phyloP scores from a whole-genome alignment of 106 monocot species.

The Dactylorhiza incarnata region DNA sequence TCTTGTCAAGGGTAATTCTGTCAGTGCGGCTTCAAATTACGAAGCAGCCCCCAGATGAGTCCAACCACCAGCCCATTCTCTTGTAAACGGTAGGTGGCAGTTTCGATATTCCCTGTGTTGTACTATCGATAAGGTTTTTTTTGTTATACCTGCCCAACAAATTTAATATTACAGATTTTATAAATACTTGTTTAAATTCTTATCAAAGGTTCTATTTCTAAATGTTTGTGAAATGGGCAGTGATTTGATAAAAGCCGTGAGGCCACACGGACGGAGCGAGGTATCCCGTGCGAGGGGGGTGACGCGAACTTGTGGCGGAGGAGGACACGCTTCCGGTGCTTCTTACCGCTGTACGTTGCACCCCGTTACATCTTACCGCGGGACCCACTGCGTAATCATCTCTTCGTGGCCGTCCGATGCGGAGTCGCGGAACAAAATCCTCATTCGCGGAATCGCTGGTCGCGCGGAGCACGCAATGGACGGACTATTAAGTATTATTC shows the following conservation, averaged over 20 bases:
- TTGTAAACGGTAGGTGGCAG: neutral
- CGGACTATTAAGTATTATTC: neutral
- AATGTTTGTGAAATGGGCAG: neutral
- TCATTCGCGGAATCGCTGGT: neutral
- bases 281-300: neutral
- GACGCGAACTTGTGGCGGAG: neutral
- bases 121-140: neutral
- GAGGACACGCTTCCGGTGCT: neutral
- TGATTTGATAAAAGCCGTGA: neutral
- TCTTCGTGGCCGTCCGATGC: neutral
- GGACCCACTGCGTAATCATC: neutral
- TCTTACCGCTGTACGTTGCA: neutral
- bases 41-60: neutral
- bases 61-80: neutral
- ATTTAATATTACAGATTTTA: neutral
- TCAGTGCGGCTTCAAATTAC: neutral
- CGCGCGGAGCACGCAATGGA: constrained; percentile 5
- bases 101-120: neutral
- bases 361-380: neutral
- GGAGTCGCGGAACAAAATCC: neutral
- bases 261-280: neutral
- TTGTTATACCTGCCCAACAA: neutral
- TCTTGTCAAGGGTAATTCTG: constrained; percentile 8
- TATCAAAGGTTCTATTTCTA: neutral
- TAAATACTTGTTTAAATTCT: neutral